A percentile compares a stretch with the other conserved stretches of the same genome.
Evolutionary conservation across 768 basidiomycete genomes (phyloP).

Genomic region (Daedalea quercina): DNA sequence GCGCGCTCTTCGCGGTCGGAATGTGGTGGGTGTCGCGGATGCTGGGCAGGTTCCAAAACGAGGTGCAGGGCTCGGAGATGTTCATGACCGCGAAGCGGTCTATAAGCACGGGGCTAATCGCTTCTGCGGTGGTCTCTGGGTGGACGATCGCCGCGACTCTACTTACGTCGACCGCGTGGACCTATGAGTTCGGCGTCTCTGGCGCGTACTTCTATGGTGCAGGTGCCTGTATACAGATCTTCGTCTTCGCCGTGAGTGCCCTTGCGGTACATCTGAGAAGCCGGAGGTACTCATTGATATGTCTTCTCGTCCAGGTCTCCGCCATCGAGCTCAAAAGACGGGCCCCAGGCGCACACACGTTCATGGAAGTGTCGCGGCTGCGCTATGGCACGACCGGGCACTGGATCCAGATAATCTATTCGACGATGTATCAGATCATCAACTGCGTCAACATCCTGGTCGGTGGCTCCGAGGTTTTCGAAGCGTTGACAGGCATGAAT

Average conservation of each 20-base stretch:
- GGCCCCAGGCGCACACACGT: conserved; percentile 11
- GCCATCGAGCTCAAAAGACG: conserved; percentile 11
- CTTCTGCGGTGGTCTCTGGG: conserved; percentile 8
- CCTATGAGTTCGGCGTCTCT: conserved; percentile 8
- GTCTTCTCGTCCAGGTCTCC: not conserved
- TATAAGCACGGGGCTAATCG: conserved; percentile 7
- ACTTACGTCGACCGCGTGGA: conserved; percentile 9
- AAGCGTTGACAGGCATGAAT: conserved; percentile 10
- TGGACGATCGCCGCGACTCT: conserved; percentile 11
- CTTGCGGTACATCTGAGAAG: not conserved
- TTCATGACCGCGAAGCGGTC: conserved; percentile 12
- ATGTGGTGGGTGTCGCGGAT: conserved; percentile 8
- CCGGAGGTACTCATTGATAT: not conserved
- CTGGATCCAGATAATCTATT: conserved; percentile 11
- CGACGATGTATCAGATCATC: conserved; percentile 9
- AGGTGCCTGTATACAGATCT: conserved; percentile 12
- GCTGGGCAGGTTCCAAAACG: conserved; percentile 4
- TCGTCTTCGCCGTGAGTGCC: conserved; percentile 8
- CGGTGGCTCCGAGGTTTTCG: conserved; percentile 10
- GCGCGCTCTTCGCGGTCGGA: conserved; percentile 5
- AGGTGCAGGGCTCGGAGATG: conserved; percentile 10
- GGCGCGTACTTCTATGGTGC: conserved; percentile 11
- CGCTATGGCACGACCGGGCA: conserved; percentile 10
- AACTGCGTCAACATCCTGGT: conserved; percentile 11
- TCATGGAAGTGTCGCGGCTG: conserved; percentile 4